These are phyloP conservation scores for Asterionellopsis glacialis DNA, from an alignment of 108 stramenopile genomes.

Conservation along the genomic window DNA sequence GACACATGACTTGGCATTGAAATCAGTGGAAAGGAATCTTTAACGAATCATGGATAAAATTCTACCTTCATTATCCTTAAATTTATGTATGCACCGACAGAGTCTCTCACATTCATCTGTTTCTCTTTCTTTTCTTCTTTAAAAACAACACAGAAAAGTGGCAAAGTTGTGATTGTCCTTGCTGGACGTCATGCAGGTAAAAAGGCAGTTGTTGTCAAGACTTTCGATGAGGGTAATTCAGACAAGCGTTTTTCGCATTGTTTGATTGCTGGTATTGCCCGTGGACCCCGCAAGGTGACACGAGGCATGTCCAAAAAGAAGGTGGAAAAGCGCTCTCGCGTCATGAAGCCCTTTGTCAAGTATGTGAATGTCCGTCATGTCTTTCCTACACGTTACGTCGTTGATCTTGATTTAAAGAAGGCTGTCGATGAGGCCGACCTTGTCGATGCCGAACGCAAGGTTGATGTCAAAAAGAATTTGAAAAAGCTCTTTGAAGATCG, in stretches of 20 bases:
- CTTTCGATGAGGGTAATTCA: slow-evolving; percentile 92
- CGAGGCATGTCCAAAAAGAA: slow-evolving; percentile 94
- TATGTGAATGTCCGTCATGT: slow-evolving; percentile 98
- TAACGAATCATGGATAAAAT: too few species aligned
- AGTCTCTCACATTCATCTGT: too few species aligned
- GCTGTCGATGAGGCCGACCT: slow-evolving; percentile 88
- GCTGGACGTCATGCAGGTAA: slow-evolving; percentile 98
- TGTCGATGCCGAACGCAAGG: slow-evolving; percentile 69
- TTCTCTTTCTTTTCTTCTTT: too few species aligned
- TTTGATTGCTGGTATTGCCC: slow-evolving; percentile 95
- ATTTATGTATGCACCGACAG: too few species aligned
- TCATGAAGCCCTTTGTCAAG: slow-evolving; percentile 99
- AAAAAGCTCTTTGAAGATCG: slow-evolving; percentile 95
- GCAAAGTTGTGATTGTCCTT: slow-evolving; percentile 99
- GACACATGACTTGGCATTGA: too few species aligned
- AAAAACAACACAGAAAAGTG: slow-evolving; percentile 24
- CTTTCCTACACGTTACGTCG: slow-evolving; percentile 98
- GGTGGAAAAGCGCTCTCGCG: slow-evolving; percentile 91
- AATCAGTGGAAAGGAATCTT: too few species aligned
- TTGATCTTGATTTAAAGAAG: slow-evolving; percentile 96
- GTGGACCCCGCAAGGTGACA: slow-evolving; percentile 96
- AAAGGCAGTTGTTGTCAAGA: slow-evolving; percentile 99
- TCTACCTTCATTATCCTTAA: too few species aligned
- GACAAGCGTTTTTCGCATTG: slow-evolving; percentile 97
- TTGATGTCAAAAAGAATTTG: slow-evolving; percentile 89